Evolutionary conservation across 1,139 yeast species (phyloP), one percentile per base, ranked within the genome.

Genomic region (Meyerozyma sp.): DNA sequence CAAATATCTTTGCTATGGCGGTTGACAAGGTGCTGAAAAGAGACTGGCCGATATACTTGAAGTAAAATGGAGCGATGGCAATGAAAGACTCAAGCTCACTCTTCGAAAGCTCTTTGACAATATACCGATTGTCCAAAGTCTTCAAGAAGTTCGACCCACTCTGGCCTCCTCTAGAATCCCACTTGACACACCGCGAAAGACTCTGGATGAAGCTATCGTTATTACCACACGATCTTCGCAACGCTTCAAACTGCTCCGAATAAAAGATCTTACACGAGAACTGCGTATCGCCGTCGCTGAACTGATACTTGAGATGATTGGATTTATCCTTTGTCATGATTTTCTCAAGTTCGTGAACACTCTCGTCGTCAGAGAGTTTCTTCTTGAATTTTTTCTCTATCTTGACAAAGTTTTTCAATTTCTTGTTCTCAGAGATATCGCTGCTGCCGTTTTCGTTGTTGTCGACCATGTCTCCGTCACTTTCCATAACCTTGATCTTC

Each of bases 141-240:
- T 93, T 94, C 63, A 94, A 70, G 62, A 94, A 94, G 16, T 90
- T 89, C 2, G 96, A 87, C 0, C 98, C 98, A 61, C 96, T 87
- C 61, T 93, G 93, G 36, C 99, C 99, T 32, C 99, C 99, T 39
- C 84, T 79, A 0, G 95, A 85, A 56, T 93, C 93, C 98, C 98
- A 94, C 59, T 90, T 88, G 28, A 90, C 79, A 65, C 99, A 93
- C 49, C 98, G 68, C 11, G 97, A 84, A 44, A 94, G 75, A 61
- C 97, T 89, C 60, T 90, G 96, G 36, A 93, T 80, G 53, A 84
- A 93, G 51, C 78, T 78, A 5, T 79, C 84, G 46, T 83, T 82
- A 48, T 85, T 80, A 0, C 89, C 91, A 68, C 97, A 91, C 18
- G 87, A 83, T 46, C 79, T 75, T 46, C 98, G 72, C 52, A 94